Evolutionary conservation across 805 yeast species (phyloP).

Genomic region (Zygosaccharomyces bisporus): DNA sequence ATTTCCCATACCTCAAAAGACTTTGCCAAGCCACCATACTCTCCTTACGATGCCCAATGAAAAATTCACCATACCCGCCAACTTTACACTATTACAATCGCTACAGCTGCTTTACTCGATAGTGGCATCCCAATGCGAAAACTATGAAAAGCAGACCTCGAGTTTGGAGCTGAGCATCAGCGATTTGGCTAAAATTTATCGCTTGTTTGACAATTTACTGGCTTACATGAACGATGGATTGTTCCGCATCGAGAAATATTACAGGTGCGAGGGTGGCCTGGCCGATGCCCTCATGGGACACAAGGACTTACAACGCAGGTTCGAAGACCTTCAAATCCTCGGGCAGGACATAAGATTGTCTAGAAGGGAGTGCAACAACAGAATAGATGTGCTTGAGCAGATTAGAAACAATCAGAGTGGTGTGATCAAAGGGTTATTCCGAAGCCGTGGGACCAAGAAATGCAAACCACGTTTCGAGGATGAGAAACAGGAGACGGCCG

Average conservation of each 20-base stretch:
- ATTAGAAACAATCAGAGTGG: conserved; percentile 13
- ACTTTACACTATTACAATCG: conserved; percentile 30
- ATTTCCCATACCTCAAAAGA: no score
- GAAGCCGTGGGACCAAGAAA: conserved; percentile 8
- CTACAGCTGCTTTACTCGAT: conserved; percentile 30
- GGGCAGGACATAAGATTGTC: conserved; percentile 30
- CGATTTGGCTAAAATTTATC: conserved; percentile 15
- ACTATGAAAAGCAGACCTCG: conserved; percentile 14
- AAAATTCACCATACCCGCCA: conserved; percentile 30
- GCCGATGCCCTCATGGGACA: conserved; percentile 12
- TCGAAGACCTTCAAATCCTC: conserved; percentile 30
- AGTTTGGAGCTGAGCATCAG: conserved; percentile 10
- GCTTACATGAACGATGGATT: conserved; percentile 30
- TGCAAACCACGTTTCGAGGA: conserved; percentile 12
- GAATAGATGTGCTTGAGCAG: conserved; percentile 10
- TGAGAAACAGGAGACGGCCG: conserved; percentile 23
- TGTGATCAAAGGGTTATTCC: conserved; percentile 7
- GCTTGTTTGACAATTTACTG: conserved; percentile 19
- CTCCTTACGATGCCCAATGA: conserved; percentile 21
- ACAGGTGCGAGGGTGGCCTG: conserved; percentile 18
- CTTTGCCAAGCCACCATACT: background rate
- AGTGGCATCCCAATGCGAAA: conserved; percentile 25
- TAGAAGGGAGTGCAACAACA: conserved; percentile 17
- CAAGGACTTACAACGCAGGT: conserved; percentile 15
- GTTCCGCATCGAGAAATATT: conserved; percentile 21